Percentiles rank a stretch among this genome's conserved stretches.
Evolutionary conservation across 805 yeast genomes (phyloP).

Genomic region (Candida anglica): DNA sequence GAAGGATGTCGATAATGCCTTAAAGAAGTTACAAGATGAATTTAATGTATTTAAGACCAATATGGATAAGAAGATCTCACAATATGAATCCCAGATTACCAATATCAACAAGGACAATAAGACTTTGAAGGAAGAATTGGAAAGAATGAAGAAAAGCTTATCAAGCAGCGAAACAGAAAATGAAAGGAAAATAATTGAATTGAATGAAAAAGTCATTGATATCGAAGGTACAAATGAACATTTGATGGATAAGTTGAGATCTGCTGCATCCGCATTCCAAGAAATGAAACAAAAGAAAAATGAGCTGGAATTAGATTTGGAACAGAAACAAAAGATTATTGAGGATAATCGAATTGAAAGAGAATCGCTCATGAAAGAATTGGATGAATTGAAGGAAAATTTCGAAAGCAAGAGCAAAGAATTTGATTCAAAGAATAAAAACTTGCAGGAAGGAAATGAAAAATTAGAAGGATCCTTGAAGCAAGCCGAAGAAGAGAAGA

Average conservation of each 20-base stretch:
- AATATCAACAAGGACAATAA: constrained; percentile 18
- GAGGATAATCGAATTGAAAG: constrained; percentile 1
- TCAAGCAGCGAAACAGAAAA: constrained; percentile 17
- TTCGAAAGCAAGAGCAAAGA: constrained; percentile 1
- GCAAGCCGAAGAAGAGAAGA: constrained; percentile 15
- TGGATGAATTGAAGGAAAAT: constrained; percentile 4
- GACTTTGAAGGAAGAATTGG: constrained; percentile 19
- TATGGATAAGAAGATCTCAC: constrained; percentile 27
- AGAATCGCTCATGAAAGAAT: constrained; percentile 2
- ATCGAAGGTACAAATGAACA: constrained; percentile 29
- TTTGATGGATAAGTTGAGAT: constrained; percentile 38
- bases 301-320: constrained; percentile 12
- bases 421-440: neutral
- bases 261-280: constrained; percentile 34
- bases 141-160: constrained; percentile 15
- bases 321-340: constrained; percentile 11
- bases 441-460: neutral
- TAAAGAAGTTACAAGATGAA: constrained; percentile 42
- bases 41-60: constrained; percentile 22
- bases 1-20: constrained; percentile 42
- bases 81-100: constrained; percentile 15
- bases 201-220: constrained; percentile 20
- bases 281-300: constrained; percentile 20
- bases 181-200: constrained; percentile 11
- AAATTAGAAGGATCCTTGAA: constrained; percentile 15